Evolutionary conservation across 2,329 filamentous ascomycete genomes (phyloP).

Genomic region (Cercospora sp.): DNA sequence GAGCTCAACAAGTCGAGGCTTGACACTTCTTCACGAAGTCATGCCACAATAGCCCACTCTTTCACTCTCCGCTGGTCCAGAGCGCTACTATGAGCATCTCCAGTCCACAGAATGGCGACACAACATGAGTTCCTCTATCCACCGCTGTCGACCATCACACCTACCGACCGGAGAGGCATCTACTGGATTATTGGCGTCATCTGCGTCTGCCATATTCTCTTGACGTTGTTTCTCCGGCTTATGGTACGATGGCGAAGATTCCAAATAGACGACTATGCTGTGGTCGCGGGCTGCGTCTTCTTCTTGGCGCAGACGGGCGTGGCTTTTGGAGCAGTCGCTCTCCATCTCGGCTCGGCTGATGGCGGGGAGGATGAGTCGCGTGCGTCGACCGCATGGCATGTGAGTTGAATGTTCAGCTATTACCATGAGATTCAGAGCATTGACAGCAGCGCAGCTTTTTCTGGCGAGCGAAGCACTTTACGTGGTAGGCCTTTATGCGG

Average conservation of each 20-base stretch:
- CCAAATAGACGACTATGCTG: slow-evolving; percentile 20
- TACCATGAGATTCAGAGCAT: neutral
- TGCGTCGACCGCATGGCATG: slow-evolving; percentile 12
- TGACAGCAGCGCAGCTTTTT: slow-evolving; percentile 12
- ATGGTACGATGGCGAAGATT: slow-evolving; percentile 23
- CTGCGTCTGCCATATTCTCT: slow-evolving; percentile 16
- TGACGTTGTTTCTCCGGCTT: slow-evolving; percentile 17
- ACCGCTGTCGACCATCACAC: slow-evolving; percentile 17
- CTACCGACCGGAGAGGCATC: slow-evolving; percentile 16
- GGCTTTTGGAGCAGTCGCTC: slow-evolving; percentile 15
- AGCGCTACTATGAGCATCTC: slow-evolving; percentile 1
- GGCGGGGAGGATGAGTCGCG: neutral
- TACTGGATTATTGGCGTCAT: slow-evolving; percentile 21
- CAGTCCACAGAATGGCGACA: slow-evolving; percentile 1
- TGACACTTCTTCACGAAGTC: neutral
- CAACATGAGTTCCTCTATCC: slow-evolving; percentile 14
- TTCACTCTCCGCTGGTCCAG: neutral
- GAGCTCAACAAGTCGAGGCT: neutral
- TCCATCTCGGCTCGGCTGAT: slow-evolving; percentile 16
- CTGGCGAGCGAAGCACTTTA: slow-evolving; percentile 21
- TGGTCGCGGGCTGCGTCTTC: slow-evolving; percentile 16
- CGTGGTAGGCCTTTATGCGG: slow-evolving; percentile 12
- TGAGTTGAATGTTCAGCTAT: neutral
- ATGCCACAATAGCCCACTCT: neutral
- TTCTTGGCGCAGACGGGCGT: slow-evolving; percentile 13